Evolutionary conservation across 805 yeast species (phyloP).

Genomic region (Metschnikowia lachancei): DNA sequence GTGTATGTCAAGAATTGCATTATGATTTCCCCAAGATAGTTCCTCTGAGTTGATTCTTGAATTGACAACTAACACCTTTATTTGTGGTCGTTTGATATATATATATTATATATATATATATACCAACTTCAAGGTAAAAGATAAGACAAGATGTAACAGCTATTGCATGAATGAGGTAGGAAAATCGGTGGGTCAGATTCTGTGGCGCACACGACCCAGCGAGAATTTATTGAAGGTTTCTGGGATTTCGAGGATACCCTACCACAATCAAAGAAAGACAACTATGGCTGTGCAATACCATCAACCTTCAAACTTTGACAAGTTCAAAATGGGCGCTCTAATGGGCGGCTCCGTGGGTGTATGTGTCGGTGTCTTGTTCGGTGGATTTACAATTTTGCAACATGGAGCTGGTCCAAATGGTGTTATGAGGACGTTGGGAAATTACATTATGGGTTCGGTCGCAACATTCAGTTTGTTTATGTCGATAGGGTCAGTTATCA

Average conservation of each 20-base stretch:
- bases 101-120: too few relatives aligned
- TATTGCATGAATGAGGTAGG: too few relatives aligned
- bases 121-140: too few relatives aligned
- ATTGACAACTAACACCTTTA: too few relatives aligned
- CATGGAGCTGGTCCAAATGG: slow-evolving; percentile 99
- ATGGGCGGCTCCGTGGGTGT: slow-evolving; percentile 95
- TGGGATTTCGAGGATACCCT: background rate
- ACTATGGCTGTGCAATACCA: slow-evolving; percentile 26
- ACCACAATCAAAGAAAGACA: background rate
- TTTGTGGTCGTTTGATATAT: too few relatives aligned
- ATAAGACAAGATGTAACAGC: too few relatives aligned
- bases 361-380: slow-evolving; percentile 91
- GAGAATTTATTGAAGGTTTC: slow-evolving; percentile 4
- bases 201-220: slow-evolving; percentile 7
- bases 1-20: too few relatives aligned
- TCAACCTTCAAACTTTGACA: slow-evolving; percentile 86
- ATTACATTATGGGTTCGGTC: slow-evolving; percentile 93
- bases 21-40: too few relatives aligned
- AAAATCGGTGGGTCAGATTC: background rate
- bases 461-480: slow-evolving; percentile 95
- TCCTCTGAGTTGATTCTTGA: too few relatives aligned
- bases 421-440: slow-evolving; percentile 92
- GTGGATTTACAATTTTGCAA: slow-evolving; percentile 85
- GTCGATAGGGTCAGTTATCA: slow-evolving; percentile 91
- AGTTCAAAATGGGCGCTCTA: slow-evolving; percentile 96